Conservation (phyloP, 1,284 basidiomycete genomes). For the Takashimella tepidaria region DNA sequence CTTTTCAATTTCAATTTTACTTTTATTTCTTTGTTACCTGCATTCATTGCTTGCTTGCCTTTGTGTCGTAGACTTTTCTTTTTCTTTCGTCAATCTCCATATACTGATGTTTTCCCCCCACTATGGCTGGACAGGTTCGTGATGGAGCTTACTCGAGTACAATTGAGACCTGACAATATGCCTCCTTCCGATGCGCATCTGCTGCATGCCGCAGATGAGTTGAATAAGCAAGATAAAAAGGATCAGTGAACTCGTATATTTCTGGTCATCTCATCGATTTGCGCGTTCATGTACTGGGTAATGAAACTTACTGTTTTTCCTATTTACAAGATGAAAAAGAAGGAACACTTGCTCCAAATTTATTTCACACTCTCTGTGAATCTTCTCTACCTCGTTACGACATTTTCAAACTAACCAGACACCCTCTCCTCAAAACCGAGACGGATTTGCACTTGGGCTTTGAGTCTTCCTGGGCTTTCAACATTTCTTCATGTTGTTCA, state of each 20-base stretch:
- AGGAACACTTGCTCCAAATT: too few species aligned
- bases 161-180: slow-evolving; percentile 32
- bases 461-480: slow-evolving; percentile 10
- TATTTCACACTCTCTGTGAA: background rate
- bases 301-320: too few species aligned
- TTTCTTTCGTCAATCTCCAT: background rate
- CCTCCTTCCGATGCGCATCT: slow-evolving; percentile 9
- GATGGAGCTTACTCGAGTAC: slow-evolving; percentile 35
- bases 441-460: slow-evolving; percentile 21
- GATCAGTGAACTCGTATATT: background rate
- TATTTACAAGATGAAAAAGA: too few species aligned
- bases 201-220: background rate
- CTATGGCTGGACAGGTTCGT: slow-evolving; percentile 45
- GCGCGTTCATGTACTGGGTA: too few species aligned
- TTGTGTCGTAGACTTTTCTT: too few species aligned
- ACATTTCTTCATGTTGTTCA: slow-evolving; percentile 17
- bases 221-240: background rate
- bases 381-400: too few species aligned
- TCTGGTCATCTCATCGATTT: too few species aligned
- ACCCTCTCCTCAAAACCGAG: slow-evolving; percentile 9
- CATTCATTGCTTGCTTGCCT: background rate
- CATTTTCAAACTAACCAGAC: too few species aligned
- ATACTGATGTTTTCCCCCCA: background rate
- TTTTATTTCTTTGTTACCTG: background rate
- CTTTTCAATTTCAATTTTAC: background rate